Conservation (phyloP, 164 flowering plant species). For the Umbellularia californica region DNA sequence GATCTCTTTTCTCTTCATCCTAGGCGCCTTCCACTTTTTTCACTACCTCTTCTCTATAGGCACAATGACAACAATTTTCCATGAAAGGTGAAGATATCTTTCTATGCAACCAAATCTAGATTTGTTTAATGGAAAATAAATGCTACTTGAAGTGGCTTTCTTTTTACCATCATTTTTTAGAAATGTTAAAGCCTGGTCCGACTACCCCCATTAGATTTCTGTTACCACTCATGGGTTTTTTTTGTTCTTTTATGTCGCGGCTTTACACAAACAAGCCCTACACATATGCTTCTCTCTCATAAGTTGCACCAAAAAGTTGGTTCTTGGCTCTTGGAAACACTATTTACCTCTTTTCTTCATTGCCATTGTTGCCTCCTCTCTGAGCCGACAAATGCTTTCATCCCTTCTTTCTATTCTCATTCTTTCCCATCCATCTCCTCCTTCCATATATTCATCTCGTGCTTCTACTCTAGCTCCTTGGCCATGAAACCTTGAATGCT, state of each 20-base stretch:
- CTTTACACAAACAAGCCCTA: constrained; percentile 17
- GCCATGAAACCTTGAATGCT: not conserved
- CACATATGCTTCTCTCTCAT: constrained; percentile 46
- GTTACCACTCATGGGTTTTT: not conserved
- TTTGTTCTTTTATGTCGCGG: no score
- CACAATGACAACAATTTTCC: no score
- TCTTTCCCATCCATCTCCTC: not conserved
- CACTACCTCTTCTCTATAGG: no score
- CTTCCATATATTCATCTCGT: constrained; percentile 12
- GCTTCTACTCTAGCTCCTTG: not conserved
- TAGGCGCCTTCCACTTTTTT: no score
- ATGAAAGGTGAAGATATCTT: no score
- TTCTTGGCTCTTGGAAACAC: constrained; percentile 19
- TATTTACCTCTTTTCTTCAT: constrained; percentile 16
- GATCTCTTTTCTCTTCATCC: no score
- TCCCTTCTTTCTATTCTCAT: constrained; percentile 2
- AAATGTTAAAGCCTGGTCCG: no score
- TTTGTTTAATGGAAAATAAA: no score
- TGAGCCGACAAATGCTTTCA: not conserved
- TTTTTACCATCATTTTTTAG: no score
- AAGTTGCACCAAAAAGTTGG: constrained; percentile 30
- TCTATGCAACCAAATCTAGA: no score
- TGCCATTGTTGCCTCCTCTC: constrained; percentile 4
- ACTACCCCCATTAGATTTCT: not conserved
- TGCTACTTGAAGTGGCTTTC: no score